Conservation (phyloP, 2,329 filamentous ascomycete genomes). For the Sarocladium brachiariae region DNA sequence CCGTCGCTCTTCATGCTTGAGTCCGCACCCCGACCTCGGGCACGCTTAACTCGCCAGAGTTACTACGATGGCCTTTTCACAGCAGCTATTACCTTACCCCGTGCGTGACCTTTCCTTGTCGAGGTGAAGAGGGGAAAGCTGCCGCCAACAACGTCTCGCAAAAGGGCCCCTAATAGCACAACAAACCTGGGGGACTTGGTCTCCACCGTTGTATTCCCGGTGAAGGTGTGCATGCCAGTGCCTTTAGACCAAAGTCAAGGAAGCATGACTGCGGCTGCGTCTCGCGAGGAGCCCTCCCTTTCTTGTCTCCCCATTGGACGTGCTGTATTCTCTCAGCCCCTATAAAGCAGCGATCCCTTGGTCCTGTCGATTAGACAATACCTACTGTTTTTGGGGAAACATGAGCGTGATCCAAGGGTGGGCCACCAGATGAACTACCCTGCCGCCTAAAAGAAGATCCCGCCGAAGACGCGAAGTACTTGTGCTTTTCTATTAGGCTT, state of each 20-base stretch:
- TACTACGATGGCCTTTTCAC: no score
- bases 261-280: conserved; percentile 5
- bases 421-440: no score
- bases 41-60: neutral
- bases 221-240: neutral
- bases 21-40: neutral
- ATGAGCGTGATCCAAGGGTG: no score
- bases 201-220: conserved; percentile 8
- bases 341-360: neutral
- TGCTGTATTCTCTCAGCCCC: neutral
- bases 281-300: neutral
- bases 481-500: neutral
- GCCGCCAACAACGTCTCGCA: neutral
- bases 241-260: neutral
- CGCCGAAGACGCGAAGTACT: neutral
- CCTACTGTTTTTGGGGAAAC: no score
- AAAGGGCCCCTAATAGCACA: neutral
- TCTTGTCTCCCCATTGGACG: neutral
- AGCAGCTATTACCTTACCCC: neutral
- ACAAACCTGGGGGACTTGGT: neutral
- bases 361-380: no score
- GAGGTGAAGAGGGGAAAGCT: neutral
- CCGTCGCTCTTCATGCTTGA: neutral
- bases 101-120: neutral
- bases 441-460: no score